Percentiles rank a stretch among this genome's conserved stretches.
Conservation (phyloP, 2,329 filamentous ascomycete genomes). For the Plectosphaerella plurivora region DNA sequence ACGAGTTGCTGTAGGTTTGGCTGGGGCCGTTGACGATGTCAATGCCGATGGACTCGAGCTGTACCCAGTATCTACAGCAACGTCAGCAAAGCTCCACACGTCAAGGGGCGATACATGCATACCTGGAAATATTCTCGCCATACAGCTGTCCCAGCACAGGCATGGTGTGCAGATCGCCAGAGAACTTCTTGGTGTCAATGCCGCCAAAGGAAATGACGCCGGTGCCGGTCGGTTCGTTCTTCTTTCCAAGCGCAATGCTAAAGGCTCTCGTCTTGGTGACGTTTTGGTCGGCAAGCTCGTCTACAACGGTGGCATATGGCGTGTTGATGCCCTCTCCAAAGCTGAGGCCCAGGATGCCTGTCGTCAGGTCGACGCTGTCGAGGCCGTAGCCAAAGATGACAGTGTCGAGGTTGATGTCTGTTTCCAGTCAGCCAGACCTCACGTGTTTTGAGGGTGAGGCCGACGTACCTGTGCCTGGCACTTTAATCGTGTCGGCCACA, state of each 20-base stretch:
- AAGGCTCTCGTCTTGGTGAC: constrained; percentile 22
- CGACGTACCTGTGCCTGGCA: constrained; percentile 19
- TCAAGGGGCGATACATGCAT: not conserved
- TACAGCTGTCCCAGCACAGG: constrained; percentile 21
- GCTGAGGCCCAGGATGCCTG: constrained; percentile 26
- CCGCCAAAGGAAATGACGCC: constrained; percentile 37
- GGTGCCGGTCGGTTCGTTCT: constrained; percentile 16
- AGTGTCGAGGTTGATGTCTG: constrained; percentile 16
- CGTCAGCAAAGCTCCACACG: too few relatives aligned
- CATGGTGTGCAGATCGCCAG: constrained; percentile 25
- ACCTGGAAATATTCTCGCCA: constrained; percentile 17
- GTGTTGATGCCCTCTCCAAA: constrained; percentile 21
- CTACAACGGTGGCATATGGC: constrained; percentile 22
- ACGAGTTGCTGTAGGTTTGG: constrained; percentile 19
- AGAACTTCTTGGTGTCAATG: constrained; percentile 40
- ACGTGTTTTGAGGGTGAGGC: not conserved
- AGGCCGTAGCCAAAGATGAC: constrained; percentile 24
- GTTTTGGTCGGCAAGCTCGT: constrained; percentile 20
- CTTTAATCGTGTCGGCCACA: constrained; percentile 20
- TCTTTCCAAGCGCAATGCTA: constrained; percentile 25
- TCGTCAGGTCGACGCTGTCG: constrained; percentile 19
- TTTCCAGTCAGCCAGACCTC: not conserved
- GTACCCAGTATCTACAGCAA: constrained; percentile 33
- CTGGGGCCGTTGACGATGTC: constrained; percentile 21
- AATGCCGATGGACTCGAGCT: constrained; percentile 30